Base-by-base conservation (phyloP, 352 stramenopile species). In the Phytopythium aichiense region DNA sequence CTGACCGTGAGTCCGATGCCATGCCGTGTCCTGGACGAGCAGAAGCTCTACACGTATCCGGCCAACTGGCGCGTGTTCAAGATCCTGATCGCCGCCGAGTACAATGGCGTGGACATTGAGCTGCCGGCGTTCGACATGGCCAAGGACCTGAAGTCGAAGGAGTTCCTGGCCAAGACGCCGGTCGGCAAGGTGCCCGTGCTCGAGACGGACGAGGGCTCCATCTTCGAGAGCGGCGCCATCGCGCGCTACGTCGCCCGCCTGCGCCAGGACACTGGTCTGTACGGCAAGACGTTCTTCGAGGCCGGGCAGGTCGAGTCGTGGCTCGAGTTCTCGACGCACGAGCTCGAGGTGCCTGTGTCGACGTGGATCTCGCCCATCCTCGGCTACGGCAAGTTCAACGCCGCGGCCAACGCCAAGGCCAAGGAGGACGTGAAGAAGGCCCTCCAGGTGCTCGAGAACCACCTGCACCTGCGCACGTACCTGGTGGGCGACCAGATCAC, bases 41-140 rank as follows among this genome's bases (percentile, higher is more conserved):
- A 91, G 87, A 96, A 89, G 67, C 83, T 97, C 23, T 96, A 94
- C 79, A 91, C 89, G 48, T 86, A 92, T 65, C 78, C 74, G 28
- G 93, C 78, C 46, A 98, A 97, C 65, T 97, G 97, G 67, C 87
- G 91, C 67, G 92, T 90, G 58, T 97, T 98, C 69, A 97, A 98
- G 79, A 83, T 86, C 59, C 84, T 98, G 22, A 96, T 99, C 74
- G 94, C 94, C 28, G 95, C 96, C 51, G 88, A 98, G 79, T 98
- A 95, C 72, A 96, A 95, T 56, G 81, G 80, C 58, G 71, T 98
- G 23, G 69, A 92, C 45, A 79, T 98, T 22, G 78, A 91, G 60
- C 72, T 97, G 43, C 79, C 84, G 37, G 73, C 73, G 49, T 94
- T 97, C 65, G 72, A 95, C 58, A 72, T 84, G 48, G 66, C 61